Evolutionary conservation across 2,329 filamentous ascomycete genomes (phyloP), one percentile per base, ranked within the genome.

Genomic region (Penicillium palitans): DNA sequence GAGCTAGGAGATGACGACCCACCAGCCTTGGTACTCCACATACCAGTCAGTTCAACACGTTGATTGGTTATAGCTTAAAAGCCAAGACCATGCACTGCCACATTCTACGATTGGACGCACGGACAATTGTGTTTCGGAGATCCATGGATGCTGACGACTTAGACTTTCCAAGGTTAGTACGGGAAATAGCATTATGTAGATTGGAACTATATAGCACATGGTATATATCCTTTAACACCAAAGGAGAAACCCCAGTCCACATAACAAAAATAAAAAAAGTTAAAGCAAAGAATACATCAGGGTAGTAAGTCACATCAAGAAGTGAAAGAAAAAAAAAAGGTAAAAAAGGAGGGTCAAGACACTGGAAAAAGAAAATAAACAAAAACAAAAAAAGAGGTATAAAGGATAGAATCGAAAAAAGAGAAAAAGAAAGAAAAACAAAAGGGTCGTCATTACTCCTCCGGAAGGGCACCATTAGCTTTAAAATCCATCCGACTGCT

Each of bases 401-500:
- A 45, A 47, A 47, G 41, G 44, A 53, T 53, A 15, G 51, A 35
- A 53, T 53, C 19, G 17, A 27, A 50, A 35, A 58, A 48, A 56
- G 58, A 50, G 48, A 59, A 39, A 37, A 42, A 55, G 9, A 12
- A 48, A 48, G 42, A 17, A 42, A 55, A 47, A 48, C 42, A 17
- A 12, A 9, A 5, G n/a, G 37, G 15, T 52, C 17, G 21, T 48
- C 29, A 49, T 70, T 63, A 78, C 66, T 78, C 76, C 64, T 78
- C 76, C 39, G 61, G 70, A 39, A 77, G 60, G 44, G 67, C 65
- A 17, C 69, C 68, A 46, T 68, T 63, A 33, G 72, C 68, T 59
- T 70, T 67, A 37, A 76, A 80, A 70, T 78, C 82, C 58, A 69
- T 78, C 72, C 85, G 87, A 70, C 83, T 86, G 46, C 79, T 79